Base-by-base conservation (phyloP, 2,329 filamentous ascomycete genomes). In the Colletotrichum tofieldiae region DNA sequence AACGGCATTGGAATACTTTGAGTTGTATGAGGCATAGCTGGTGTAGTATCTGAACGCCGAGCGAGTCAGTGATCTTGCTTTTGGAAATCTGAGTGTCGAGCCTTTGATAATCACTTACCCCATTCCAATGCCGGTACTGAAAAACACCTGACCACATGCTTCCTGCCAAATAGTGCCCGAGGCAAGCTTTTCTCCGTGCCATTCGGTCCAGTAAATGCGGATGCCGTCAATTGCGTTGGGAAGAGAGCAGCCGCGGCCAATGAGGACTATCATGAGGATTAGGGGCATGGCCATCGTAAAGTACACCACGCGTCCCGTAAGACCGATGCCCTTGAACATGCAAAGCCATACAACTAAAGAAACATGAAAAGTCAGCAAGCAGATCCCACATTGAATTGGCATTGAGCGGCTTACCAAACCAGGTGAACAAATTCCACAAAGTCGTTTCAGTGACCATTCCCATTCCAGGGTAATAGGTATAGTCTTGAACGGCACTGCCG, bases 201-300 rank as follows among this genome's bases (percentile, higher is more conserved):
- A 83, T 1, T 74, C 76, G 0, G 77, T 78, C 51, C 81, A 79
- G 29, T 82, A 81, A 0, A 89, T 81, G 23, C 75, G 81, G 29
- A 89, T 82, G 2, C 88, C 88, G 39, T 84, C 84, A 3, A 81
- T 75, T 3, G 88, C 87, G 69, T 89, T 88, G 0, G 85, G 83
- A 0, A 89, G 83, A 0, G 87, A 89, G 1, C 85, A 77, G 0
- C 84, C 81, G 3, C 87, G 84, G 5, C 86, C 85, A 23, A 89
- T 82, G 1, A 89, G 81, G 45, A 89, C 86, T 41, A 86, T 83
- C 5, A 87, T 87, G 18, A 87, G 87, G 65, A 88, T 76, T 18
- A 89, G 85, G 0, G 88, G 88, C 8, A 89, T 75, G 0, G 86
- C 88, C 86, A 90, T 89, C 1, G 87, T 89, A 75, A 88, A 82